Evolutionary conservation across 148 eudicot genomes (phyloP), one percentile per base, ranked within the genome.

Genomic region (Dysphania ambrosioides): DNA sequence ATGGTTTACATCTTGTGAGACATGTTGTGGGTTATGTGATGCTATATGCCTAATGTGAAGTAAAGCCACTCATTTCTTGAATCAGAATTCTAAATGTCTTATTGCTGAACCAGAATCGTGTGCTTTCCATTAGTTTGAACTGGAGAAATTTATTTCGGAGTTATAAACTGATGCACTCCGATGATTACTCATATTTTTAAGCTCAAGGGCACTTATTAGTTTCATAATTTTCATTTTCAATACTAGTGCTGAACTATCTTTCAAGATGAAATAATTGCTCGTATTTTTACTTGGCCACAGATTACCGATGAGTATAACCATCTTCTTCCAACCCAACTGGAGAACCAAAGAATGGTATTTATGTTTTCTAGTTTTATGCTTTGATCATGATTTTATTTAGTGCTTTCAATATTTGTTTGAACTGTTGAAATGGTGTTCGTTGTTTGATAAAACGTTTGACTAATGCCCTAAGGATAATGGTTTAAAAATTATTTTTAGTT

Each of bases 251-350:
- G 26, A 53, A 47, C n/a, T 34, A 53, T 63, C n/a, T 35, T 35
- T 19, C 19, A 53, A 68, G 51, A 69, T 38, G 42, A 72, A 62
- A 68, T 41, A 71, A 64, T 42, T 71, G 41, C 56, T 72, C 16
- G 12, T 57, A 2, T 35, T 68, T 24, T 41, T 30, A 53, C 41
- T 74, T 42, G 74, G 21, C 59, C 31, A 71, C 84, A 95, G 97
- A 90, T 86, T 58, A 76, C 86, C 81, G 94, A 90, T 56, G 99
- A 95, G 83, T 95, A 90, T 84, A 95, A 95, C 82, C 84, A 76
- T 85, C 97, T 90, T 83, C 94, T 95, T 66, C 91, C 97, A 41
- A 87, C 88, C 44, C 94, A 92, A 74, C 84, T 92, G 84, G 97
- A 92, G 79, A 87, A 85, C 71, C 94, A 92, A 74, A 88, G 99